These are phyloP conservation scores for Globisporangium carolinianum DNA, from an alignment of 352 stramenopile genomes.

Conservation along the genomic window DNA sequence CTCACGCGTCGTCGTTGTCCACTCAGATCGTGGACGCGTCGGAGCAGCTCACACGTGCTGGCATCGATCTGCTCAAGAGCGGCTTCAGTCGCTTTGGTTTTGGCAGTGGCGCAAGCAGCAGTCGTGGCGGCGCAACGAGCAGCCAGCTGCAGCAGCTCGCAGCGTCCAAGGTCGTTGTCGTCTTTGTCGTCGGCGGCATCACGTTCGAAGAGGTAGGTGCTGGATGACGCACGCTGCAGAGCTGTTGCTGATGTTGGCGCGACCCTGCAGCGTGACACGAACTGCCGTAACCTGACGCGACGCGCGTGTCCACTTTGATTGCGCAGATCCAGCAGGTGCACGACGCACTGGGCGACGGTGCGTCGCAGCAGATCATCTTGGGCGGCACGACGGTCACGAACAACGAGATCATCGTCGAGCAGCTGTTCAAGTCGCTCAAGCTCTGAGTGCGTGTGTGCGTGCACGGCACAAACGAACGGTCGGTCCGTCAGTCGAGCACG, in stretches of 20 bases:
- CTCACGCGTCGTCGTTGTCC: too few relatives aligned
- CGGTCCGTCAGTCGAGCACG: neutral
- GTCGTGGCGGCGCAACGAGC: slow-evolving; percentile 5
- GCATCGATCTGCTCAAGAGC: slow-evolving; percentile 77
- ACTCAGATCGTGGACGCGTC: slow-evolving; percentile 64
- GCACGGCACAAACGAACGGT: too few relatives aligned
- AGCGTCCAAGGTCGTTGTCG: slow-evolving; percentile 35
- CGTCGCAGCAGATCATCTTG: slow-evolving; percentile 53
- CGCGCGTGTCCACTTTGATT: too few relatives aligned
- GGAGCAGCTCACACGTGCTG: slow-evolving; percentile 64
- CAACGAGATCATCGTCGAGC: slow-evolving; percentile 48
- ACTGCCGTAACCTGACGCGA: too few relatives aligned
- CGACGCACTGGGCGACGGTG: slow-evolving; percentile 40
- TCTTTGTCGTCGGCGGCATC: slow-evolving; percentile 76
- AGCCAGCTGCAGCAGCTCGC: slow-evolving; percentile 22
- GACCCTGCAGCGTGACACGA: too few relatives aligned
- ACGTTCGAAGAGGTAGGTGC: slow-evolving; percentile 61
- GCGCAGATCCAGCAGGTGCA: slow-evolving; percentile 58
- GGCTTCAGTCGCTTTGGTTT: slow-evolving; percentile 80
- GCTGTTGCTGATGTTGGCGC: too few relatives aligned
- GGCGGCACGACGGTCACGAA: slow-evolving; percentile 73
- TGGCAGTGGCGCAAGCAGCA: slow-evolving; percentile 17
- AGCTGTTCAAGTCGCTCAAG: slow-evolving; percentile 31
- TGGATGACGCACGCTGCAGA: neutral
- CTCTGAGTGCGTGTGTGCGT: neutral